A percentile compares a stretch with the other conserved stretches of the same genome.
Conservation (phyloP, 768 basidiomycete genomes). For the Lactifluus subvellereus region DNA sequence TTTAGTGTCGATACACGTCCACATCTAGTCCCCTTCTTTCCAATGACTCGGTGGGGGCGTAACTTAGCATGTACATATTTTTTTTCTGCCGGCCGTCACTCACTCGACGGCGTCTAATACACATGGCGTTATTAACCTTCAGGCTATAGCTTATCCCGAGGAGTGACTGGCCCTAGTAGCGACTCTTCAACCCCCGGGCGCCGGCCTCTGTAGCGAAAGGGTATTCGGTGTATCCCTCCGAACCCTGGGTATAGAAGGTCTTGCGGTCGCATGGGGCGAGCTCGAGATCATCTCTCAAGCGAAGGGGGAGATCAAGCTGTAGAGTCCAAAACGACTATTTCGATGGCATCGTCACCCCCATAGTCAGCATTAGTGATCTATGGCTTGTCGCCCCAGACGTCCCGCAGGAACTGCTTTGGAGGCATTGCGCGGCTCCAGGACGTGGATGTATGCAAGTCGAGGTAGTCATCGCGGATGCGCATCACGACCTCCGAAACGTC, state of each 20-base stretch:
- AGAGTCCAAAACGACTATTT: neutral
- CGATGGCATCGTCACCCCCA: no score
- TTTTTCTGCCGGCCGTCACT: neutral
- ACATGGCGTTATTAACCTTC: neutral
- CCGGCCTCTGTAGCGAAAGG: constrained; percentile 11
- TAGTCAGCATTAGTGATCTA: no score
- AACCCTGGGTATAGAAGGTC: neutral
- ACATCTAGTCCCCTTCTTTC: neutral
- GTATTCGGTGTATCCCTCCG: constrained; percentile 24
- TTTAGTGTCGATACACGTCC: no score
- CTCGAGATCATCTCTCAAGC: constrained; percentile 2
- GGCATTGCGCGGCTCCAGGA: no score
- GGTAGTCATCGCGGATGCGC: no score
- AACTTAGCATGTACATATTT: neutral
- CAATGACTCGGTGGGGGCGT: neutral
- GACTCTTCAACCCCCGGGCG: neutral
- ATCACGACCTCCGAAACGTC: no score
- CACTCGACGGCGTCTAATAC: neutral
- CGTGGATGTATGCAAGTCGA: no score
- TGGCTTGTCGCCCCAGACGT: constrained; percentile 22
- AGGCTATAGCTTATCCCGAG: neutral
- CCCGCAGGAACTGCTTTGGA: constrained; percentile 25
- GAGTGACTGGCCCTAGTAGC: neutral
- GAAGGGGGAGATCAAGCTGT: constrained; percentile 24
- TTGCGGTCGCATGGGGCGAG: neutral